These are phyloP conservation scores for Physocladia obscura DNA, from an alignment of 192 early-diverging fungal genomes.

Conservation along the genomic window DNA sequence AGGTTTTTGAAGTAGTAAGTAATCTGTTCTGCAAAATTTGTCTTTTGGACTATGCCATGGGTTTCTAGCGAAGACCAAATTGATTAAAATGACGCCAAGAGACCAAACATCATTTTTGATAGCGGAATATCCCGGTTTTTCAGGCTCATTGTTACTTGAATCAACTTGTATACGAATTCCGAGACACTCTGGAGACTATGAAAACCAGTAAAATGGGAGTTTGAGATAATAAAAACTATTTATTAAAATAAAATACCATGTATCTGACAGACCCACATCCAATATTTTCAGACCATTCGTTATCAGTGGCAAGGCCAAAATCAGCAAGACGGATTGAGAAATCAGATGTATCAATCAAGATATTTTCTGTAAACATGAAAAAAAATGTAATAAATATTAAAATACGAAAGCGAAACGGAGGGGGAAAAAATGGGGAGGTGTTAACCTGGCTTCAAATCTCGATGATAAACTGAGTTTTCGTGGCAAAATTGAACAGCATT, in stretches of 20 bases:
- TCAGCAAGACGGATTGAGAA: constrained; percentile 77
- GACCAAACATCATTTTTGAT: constrained; percentile 78
- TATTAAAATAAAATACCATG: constrained; percentile 70
- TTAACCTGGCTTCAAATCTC: constrained; percentile 77
- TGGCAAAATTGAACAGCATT: constrained; percentile 78
- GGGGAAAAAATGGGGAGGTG: constrained; percentile 36
- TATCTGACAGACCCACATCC: constrained; percentile 90
- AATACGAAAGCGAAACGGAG: constrained; percentile 30
- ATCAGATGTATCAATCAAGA: constrained; percentile 38
- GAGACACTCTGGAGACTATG: constrained; percentile 61
- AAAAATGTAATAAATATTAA: neutral
- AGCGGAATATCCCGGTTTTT: constrained; percentile 42
- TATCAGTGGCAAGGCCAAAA: constrained; percentile 92
- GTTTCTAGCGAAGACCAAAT: constrained; percentile 75
- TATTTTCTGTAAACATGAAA: constrained; percentile 76
- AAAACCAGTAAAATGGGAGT: neutral
- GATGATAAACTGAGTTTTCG: constrained; percentile 74
- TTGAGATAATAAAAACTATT: neutral
- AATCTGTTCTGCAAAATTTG: constrained; percentile 63
- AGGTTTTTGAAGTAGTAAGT: constrained; percentile 5
- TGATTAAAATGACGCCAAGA: constrained; percentile 75
- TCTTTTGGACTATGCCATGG: constrained; percentile 71
- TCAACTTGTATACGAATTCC: constrained; percentile 6
- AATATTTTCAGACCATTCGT: constrained; percentile 71
- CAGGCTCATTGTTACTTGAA: neutral